Percentiles rank a stretch among this genome's conserved stretches.
These are phyloP conservation scores for Phytophthora brassicae DNA, from an alignment of 352 stramenopile genomes.

Conservation along the genomic window DNA sequence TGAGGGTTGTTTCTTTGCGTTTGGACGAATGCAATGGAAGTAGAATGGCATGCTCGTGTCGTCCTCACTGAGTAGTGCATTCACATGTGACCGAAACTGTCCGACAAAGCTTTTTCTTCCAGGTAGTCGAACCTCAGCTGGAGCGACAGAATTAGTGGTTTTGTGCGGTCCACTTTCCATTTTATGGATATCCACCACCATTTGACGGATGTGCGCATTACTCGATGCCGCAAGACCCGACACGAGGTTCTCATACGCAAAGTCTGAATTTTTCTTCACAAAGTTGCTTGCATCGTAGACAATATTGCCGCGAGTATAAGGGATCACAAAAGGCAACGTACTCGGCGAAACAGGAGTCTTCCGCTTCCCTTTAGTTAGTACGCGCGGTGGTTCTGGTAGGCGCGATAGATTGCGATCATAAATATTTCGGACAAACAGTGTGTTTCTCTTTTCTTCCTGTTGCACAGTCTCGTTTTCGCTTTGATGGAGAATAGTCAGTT, in stretches of 20 bases:
- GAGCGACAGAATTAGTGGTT: background rate
- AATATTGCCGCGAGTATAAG: conserved; percentile 47
- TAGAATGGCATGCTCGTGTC: conserved; percentile 40
- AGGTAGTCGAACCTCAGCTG: conserved; percentile 5
- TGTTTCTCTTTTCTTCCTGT: conserved; percentile 67
- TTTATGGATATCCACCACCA: conserved; percentile 23
- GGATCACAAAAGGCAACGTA: conserved; percentile 46
- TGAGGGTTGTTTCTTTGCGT: conserved; percentile 33
- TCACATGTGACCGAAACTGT: conserved; percentile 50
- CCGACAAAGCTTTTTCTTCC: conserved; percentile 36
- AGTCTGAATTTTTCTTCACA: conserved; percentile 74
- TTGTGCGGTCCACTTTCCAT: background rate
- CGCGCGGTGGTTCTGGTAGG: conserved; percentile 27
- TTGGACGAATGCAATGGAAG: conserved; percentile 56
- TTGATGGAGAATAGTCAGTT: conserved; percentile 66
- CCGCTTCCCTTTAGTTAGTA: conserved; percentile 9
- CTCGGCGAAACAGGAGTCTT: conserved; percentile 8
- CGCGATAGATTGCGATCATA: conserved; percentile 49
- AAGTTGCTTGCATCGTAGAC: conserved; percentile 67
- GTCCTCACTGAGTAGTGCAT: conserved; percentile 21
- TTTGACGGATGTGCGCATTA: conserved; percentile 28
- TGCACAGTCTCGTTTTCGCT: conserved; percentile 41
- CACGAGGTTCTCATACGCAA: conserved; percentile 41
- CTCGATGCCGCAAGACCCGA: conserved; percentile 33
- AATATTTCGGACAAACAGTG: conserved; percentile 66